phyloP scores from a whole-genome alignment of 192 early-diverging fungal species.

The Coemansia sp. region DNA sequence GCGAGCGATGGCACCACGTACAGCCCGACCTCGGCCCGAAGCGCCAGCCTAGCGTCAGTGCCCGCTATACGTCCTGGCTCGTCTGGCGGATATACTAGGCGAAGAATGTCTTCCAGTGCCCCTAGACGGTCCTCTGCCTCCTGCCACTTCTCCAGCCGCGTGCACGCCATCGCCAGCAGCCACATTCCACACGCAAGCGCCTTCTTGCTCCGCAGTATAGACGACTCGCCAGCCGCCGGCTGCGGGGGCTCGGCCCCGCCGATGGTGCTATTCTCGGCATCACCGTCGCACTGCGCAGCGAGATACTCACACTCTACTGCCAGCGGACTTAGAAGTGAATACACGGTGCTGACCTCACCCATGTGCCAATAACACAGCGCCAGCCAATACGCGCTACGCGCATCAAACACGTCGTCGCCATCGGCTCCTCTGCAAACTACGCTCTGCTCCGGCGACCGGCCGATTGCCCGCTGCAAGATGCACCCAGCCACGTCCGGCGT shows the following conservation, averaged over 20 bases:
- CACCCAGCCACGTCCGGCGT: constrained; percentile 21
- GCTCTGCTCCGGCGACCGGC: background rate
- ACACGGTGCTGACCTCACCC: constrained; percentile 30
- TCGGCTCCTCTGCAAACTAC: background rate
- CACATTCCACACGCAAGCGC: constrained; percentile 42
- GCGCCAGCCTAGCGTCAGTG: constrained; percentile 3
- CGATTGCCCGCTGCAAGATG: constrained; percentile 31
- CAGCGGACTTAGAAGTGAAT: constrained; percentile 22
- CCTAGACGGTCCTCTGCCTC: constrained; percentile 46
- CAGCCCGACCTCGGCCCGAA: background rate
- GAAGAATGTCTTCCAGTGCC: constrained; percentile 6
- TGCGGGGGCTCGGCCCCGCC: background rate
- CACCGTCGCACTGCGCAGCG: constrained; percentile 9
- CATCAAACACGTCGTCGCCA: constrained; percentile 10
- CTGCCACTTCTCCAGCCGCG: constrained; percentile 48
- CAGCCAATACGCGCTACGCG: constrained; percentile 46
- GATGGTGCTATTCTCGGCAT: background rate
- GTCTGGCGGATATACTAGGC: constrained; percentile 16
- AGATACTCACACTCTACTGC: constrained; percentile 28
- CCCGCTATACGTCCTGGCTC: constrained; percentile 13
- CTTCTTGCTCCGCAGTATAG: constrained; percentile 10
- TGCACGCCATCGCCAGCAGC: constrained; percentile 35
- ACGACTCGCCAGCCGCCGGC: background rate
- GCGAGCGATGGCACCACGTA: constrained; percentile 25
- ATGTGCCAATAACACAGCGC: constrained; percentile 47